Evolutionary conservation across 495 filamentous ascomycete genomes (phyloP), one percentile per base, ranked within the genome.

Genomic region (Rhypophila decipiens): DNA sequence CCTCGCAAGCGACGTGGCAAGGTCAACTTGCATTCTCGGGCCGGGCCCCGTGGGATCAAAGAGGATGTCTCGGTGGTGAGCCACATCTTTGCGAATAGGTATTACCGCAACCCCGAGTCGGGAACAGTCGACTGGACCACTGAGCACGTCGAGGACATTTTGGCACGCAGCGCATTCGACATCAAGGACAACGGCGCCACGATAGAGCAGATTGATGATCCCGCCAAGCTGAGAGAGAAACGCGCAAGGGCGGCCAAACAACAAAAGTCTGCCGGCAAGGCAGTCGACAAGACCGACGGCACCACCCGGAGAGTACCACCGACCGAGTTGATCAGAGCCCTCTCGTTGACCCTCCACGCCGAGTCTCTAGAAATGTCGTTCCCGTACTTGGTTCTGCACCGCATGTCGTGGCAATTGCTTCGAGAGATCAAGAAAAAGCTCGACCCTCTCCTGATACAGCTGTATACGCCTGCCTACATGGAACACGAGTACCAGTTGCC

Each of bases 301-400:
- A n/a, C n/a, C n/a, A n/a, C n/a, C n/a, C n/a, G n/a, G n/a, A n/a
- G n/a, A n/a, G n/a, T n/a, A n/a, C 40, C 0, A n/a, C n/a, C n/a
- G n/a, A n/a, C n/a, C 43, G 46, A 2, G 13, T 48, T 65, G 1
- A 47, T 63, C 15, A 29, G 43, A 20, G 12, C 39, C 20, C 33
- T 63, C 2, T 40, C 47, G 11, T 20, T 51, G 18, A 47, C 53
- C 5, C 44, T 66, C 12, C 37, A 67, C 2, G 44, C 19, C 9
- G 69, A 73, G 43, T 20, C 56, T 1, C 3, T 61, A 1, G 65
- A 64, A 37, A 22, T 66, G 2, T 24, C 49, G 22, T 63, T 71
- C 33, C 68, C 71, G 24, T 70, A 67, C 23, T 34, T 68, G 1
- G 23, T 23, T 1, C 38, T 74, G 50, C 72, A 74, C 46, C 55